Percentiles rank a stretch among this genome's conserved stretches.
Conservation (phyloP, 768 basidiomycete genomes). For the Strobilomyces echinocephalus region DNA sequence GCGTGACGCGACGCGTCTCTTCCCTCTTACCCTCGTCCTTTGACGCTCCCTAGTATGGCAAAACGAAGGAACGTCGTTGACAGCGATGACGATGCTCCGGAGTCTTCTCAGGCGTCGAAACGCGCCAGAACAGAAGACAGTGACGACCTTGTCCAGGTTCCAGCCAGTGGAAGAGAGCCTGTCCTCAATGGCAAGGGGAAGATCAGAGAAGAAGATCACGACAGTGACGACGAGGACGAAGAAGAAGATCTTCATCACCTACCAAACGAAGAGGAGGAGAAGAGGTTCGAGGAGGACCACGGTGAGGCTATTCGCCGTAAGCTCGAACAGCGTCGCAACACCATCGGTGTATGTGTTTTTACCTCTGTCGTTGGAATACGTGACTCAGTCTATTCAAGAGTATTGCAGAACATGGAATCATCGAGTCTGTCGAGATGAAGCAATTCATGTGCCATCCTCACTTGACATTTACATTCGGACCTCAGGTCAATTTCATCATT, state of each 20-base stretch:
- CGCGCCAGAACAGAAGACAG: constrained; percentile 41
- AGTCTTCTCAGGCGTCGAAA: constrained; percentile 36
- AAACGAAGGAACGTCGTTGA: constrained; percentile 47
- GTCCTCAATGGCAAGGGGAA: constrained; percentile 32
- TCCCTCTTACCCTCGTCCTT: constrained; percentile 1
- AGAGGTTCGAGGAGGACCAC: constrained; percentile 59
- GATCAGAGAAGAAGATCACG: constrained; percentile 25
- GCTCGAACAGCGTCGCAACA: constrained; percentile 42
- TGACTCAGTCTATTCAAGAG: constrained; percentile 40
- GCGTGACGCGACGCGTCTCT: constrained; percentile 26
- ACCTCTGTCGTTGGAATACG: constrained; percentile 27
- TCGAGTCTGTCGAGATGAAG: constrained; percentile 78
- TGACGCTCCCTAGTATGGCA: constrained; percentile 36
- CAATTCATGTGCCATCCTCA: constrained; percentile 96
- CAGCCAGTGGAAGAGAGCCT: constrained; percentile 26
- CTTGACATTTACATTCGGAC: constrained; percentile 79
- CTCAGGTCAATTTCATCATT: constrained; percentile 96
- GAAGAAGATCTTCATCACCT: constrained; percentile 32
- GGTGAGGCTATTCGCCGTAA: constrained; percentile 51
- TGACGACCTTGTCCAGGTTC: constrained; percentile 29
- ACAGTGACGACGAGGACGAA: constrained; percentile 28
- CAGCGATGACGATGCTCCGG: constrained; percentile 38
- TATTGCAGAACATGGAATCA: constrained; percentile 82
- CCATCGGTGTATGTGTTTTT: constrained; percentile 43
- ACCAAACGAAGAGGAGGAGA: constrained; percentile 53